These are phyloP conservation scores for Acanthamoeba culbertsoni DNA, from an alignment of 208 protist genomes.

Conservation along the genomic window DNA sequence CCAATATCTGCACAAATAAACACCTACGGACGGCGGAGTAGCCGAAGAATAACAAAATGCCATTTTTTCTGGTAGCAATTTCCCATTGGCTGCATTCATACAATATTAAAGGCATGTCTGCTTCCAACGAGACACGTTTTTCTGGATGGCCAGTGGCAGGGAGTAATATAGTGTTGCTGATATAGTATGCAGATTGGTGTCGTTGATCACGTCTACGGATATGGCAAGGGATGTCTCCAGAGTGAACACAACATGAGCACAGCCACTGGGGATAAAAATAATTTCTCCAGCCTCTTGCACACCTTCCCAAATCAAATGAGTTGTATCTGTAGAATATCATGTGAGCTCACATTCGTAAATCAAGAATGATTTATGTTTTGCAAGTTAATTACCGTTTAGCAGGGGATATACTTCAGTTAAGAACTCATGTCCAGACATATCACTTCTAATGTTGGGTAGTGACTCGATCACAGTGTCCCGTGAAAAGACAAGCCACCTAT, in stretches of 20 bases:
- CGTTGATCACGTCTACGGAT: neutral
- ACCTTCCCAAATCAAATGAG: neutral
- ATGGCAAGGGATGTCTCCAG: neutral
- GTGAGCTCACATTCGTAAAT: neutral
- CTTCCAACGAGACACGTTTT: too few species aligned
- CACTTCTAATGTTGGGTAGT: neutral
- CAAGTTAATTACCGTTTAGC: neutral
- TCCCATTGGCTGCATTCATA: too few species aligned
- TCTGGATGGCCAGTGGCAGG: too few species aligned
- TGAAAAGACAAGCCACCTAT: neutral
- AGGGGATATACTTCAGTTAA: neutral
- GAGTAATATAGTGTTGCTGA: too few species aligned
- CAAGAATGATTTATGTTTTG: neutral
- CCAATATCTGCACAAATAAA: too few species aligned
- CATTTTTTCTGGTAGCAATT: too few species aligned
- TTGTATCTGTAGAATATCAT: neutral
- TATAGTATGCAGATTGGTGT: neutral
- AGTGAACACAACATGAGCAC: neutral
- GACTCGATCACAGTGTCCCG: neutral
- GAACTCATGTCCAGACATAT: neutral
- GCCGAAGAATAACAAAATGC: too few species aligned
- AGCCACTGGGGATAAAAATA: neutral
- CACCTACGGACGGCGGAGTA: too few species aligned
- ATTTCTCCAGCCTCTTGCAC: neutral
- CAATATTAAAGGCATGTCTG: too few species aligned